Base-by-base conservation (phyloP, 768 basidiomycete genomes). In the Mycena indigotica region DNA sequence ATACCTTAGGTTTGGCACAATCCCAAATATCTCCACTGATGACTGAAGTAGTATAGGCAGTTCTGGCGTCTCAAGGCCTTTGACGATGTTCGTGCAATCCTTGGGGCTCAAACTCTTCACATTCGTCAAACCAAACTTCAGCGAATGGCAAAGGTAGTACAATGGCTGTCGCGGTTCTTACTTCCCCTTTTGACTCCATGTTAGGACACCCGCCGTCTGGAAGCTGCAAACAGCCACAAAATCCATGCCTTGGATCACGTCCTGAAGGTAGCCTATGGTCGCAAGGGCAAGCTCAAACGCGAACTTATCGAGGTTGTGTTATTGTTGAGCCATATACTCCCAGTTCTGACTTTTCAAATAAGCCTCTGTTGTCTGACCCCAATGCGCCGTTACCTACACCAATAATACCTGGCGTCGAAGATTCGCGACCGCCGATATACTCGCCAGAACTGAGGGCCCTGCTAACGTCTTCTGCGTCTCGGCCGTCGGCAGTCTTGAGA, bases 231-330 rank as follows among this genome's bases (percentile, higher is more conserved):
- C 64, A 59, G 64, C 3, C 82, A 85, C 3, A 66, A 79, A 32
- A 62, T 64, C 46, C 67, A 74, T 54, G 81, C 84, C 28, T 87
- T 89, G 63, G 73, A 75, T 26, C 77, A 80, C 61, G 65, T 91
- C 26, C 73, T 93, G 17, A 81, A 86, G 61, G 64, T 85, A 26
- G 91, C 91, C 25, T 93, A 91, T 70, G 91, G 90, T 28, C 78
- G 91, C 57, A 84, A 82, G 62, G 91, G 91, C 23, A 87, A 81
- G 66, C 70, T 93, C 16, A 83, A 78, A 64, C 80, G 82, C 73
- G 88, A 91, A 64, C 69, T 92, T 40, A 73, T 91, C 70, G 69
- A 86, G 75, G 91, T 90, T 62, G 60, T 75, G 64, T 44, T 32
- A 38, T 55, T 51, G n/a, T 17, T 35, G 25, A 44, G 21, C n/a